Evolutionary conservation across 768 basidiomycete species (phyloP).

Genomic region (Boletus vermiculosoides): DNA sequence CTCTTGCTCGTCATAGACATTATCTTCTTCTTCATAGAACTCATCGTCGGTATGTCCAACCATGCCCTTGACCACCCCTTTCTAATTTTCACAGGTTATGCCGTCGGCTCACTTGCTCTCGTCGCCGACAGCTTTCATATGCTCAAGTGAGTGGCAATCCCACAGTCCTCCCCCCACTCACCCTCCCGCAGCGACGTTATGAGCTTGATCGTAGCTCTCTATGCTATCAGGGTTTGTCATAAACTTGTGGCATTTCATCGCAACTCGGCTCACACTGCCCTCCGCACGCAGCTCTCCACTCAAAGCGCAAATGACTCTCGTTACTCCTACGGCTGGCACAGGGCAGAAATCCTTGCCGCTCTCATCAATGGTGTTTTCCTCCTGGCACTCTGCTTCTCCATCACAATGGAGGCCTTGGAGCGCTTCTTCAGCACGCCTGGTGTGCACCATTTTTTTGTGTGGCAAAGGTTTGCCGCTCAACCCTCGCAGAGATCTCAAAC

Average conservation of each 20-base stretch:
- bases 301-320: constrained; percentile 59
- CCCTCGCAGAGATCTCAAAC: constrained; percentile 73
- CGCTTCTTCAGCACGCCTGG: constrained; percentile 87
- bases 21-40: constrained; percentile 82
- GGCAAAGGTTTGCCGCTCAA: constrained; percentile 3
- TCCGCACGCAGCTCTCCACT: constrained; percentile 55
- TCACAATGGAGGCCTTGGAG: constrained; percentile 87
- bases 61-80: constrained; percentile 6
- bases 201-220: constrained; percentile 92
- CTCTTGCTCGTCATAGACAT: constrained; percentile 83
- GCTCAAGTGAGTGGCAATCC: constrained; percentile 72
- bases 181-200: constrained; percentile 77
- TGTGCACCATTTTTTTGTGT: constrained; percentile 27
- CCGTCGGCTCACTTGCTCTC: constrained; percentile 92
- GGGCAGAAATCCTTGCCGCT: constrained; percentile 94
- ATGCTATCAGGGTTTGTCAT: constrained; percentile 75
- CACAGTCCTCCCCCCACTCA: constrained; percentile 10
- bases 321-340: constrained; percentile 99
- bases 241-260: constrained; percentile 1
- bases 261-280: constrained; percentile 1
- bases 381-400: constrained; percentile 94
- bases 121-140: constrained; percentile 98
- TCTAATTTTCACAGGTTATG: constrained; percentile 62
- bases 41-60: constrained; percentile 61
- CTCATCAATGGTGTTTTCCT: constrained; percentile 96